These are phyloP conservation scores for Calvatia gigantea DNA, from an alignment of 768 basidiomycete species.

Conservation along the genomic window DNA sequence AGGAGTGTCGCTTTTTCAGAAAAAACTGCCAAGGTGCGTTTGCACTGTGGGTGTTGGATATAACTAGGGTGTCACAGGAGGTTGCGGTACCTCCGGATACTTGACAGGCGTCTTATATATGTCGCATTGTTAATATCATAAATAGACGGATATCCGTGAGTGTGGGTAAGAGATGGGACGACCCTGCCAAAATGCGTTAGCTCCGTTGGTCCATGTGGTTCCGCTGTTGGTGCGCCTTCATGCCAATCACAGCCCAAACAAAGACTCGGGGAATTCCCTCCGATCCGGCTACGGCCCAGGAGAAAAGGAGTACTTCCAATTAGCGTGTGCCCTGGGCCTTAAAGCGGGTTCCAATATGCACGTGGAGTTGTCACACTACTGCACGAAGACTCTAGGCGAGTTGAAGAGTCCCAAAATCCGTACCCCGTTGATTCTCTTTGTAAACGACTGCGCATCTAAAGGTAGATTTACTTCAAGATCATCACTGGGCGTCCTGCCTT, in stretches of 20 bases:
- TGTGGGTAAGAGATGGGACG: constrained; percentile 3
- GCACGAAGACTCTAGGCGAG: too few species aligned
- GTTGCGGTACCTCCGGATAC: not conserved
- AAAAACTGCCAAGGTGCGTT: not conserved
- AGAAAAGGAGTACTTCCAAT: too few species aligned
- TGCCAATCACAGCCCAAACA: too few species aligned
- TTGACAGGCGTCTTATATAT: constrained; percentile 12
- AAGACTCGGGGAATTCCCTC: not conserved
- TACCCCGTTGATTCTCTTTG: not conserved
- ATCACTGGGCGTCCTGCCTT: not conserved
- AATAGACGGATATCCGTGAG: constrained; percentile 11
- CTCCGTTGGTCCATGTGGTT: constrained; percentile 9
- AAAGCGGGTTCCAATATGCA: too few species aligned
- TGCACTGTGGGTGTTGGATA: not conserved
- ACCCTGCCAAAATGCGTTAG: constrained; percentile 10
- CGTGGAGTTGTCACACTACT: too few species aligned
- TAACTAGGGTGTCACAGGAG: not conserved
- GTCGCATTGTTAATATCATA: not conserved
- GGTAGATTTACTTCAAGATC: not conserved
- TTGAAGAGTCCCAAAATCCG: too few species aligned
- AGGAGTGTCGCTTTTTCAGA: not conserved
- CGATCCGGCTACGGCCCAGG: not conserved
- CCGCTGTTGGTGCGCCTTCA: constrained; percentile 7
- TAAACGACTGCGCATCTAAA: not conserved
- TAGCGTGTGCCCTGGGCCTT: too few species aligned